Evolutionary conservation across 2,329 filamentous ascomycete genomes (phyloP).

Genomic region (Raffaelea ambrosiae): DNA sequence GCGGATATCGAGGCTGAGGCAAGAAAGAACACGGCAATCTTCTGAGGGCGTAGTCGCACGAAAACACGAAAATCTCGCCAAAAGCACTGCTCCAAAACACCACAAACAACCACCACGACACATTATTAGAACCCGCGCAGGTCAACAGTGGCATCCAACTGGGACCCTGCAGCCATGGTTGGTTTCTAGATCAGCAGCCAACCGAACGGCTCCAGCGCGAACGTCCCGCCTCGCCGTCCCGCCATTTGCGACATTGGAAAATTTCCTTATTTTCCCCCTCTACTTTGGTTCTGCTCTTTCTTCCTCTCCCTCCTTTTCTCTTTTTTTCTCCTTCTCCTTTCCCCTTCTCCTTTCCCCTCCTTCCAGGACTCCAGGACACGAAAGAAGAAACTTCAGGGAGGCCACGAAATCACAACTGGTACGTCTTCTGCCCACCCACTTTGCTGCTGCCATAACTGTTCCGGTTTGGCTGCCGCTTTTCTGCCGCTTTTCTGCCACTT

Average conservation of each 20-base stretch:
- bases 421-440: too few relatives aligned
- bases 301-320: background rate
- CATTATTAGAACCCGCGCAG: too few relatives aligned
- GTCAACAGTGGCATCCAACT: background rate
- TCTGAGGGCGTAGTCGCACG: too few relatives aligned
- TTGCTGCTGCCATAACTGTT: too few relatives aligned
- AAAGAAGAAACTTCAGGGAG: background rate
- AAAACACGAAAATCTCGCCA: too few relatives aligned
- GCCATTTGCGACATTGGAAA: background rate
- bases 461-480: too few relatives aligned
- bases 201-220: constrained; percentile 3
- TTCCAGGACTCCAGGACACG: background rate
- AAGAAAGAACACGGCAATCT: too few relatives aligned
- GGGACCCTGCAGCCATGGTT: constrained; percentile 1
- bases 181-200: constrained; percentile 3
- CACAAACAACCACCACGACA: too few relatives aligned
- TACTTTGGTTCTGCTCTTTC: background rate
- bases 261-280: background rate
- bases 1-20: too few relatives aligned
- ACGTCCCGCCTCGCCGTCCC: background rate
- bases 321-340: background rate
- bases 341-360: background rate
- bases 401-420: background rate
- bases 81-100: too few relatives aligned
- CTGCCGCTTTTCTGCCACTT: too few relatives aligned